Percentiles rank a stretch among this genome's conserved stretches.
phyloP scores from a whole-genome alignment of 2,329 filamentous ascomycete genomes.

The Trichoderma sp. region DNA sequence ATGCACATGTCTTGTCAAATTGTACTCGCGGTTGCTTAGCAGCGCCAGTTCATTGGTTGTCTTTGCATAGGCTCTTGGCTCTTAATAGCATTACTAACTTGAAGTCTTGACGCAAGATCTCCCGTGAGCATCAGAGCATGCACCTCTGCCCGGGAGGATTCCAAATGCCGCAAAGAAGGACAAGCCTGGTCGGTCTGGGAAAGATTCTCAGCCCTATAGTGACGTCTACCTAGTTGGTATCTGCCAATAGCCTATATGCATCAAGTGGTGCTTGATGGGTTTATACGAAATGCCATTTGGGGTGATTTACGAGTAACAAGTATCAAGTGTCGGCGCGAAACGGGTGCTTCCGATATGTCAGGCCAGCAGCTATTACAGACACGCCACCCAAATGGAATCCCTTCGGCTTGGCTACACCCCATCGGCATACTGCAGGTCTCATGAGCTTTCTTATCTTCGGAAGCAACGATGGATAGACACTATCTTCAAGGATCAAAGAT shows the following conservation, averaged over 20 bases:
- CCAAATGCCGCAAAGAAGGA: neutral
- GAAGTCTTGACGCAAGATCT: neutral
- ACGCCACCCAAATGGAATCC: neutral
- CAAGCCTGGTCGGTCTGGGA: neutral
- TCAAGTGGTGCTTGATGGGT: neutral
- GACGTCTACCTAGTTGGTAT: neutral
- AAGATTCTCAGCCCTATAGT: neutral
- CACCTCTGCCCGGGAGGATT: neutral
- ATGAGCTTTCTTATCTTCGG: neutral
- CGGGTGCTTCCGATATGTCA: neutral
- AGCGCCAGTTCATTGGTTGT: neutral
- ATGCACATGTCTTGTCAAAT: neutral
- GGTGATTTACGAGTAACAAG: neutral
- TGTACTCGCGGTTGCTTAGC: neutral
- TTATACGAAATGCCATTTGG: neutral
- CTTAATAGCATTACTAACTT: neutral
- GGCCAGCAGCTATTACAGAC: neutral
- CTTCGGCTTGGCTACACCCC: neutral
- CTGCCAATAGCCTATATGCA: neutral
- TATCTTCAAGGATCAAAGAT: neutral
- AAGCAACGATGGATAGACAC: neutral
- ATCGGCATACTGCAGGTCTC: neutral
- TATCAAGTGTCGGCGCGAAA: neutral
- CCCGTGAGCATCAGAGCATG: neutral
- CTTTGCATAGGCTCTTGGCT: neutral